phyloP scores from a whole-genome alignment of 2,329 filamentous ascomycete species.

The Talaromyces piceae region DNA sequence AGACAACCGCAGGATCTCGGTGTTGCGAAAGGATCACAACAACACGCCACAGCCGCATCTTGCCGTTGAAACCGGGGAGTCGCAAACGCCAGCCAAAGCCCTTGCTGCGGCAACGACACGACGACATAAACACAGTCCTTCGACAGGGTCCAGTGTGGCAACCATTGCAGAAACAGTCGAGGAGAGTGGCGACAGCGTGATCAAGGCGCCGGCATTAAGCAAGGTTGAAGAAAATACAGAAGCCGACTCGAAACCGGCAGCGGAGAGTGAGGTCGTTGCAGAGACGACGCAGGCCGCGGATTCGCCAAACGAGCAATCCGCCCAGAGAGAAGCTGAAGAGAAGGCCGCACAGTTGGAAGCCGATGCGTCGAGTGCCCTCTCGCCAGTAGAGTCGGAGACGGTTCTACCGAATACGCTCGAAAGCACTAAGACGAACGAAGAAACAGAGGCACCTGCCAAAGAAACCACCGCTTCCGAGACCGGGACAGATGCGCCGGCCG shows the following conservation, averaged over 20 bases:
- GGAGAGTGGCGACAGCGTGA: slow-evolving; percentile 46
- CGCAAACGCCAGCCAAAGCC: slow-evolving; percentile 39
- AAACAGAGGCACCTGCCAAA: neutral
- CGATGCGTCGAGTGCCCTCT: neutral
- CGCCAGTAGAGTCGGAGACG: neutral
- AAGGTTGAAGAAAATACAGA: slow-evolving; percentile 10
- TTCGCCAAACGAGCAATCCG: neutral
- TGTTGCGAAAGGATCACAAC: slow-evolving; percentile 29
- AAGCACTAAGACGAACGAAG: neutral
- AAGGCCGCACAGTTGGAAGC: neutral
- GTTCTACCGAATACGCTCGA: neutral
- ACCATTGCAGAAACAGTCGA: slow-evolving; percentile 80
- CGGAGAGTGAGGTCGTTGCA: neutral
- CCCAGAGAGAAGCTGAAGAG: neutral
- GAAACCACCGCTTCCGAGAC: neutral
- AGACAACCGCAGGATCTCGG: slow-evolving; percentile 28
- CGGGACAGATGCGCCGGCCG: neutral
- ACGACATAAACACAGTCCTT: slow-evolving; percentile 75
- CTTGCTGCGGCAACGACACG: slow-evolving; percentile 64
- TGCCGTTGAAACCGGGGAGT: slow-evolving; percentile 13
- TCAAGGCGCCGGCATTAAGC: neutral
- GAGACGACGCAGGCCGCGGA: neutral
- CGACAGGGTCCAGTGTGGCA: slow-evolving; percentile 67
- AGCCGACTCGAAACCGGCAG: neutral
- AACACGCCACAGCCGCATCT: slow-evolving; percentile 13